These are phyloP conservation scores for Saccharomyces pastorianus DNA, from an alignment of 1,139 yeast species.

Conservation along the genomic window DNA sequence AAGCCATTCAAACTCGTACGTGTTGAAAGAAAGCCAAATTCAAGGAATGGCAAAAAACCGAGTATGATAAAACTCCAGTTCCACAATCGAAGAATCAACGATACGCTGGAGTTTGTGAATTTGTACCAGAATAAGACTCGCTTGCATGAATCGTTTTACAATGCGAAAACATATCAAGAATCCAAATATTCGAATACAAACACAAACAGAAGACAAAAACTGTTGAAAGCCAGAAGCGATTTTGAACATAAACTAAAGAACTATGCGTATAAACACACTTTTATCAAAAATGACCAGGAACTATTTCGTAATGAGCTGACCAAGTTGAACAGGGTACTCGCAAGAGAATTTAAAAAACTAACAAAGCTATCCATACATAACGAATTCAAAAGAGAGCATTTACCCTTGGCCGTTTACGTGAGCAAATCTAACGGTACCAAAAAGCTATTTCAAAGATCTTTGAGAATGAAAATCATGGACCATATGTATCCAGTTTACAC, in stretches of 20 bases:
- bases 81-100: constrained; percentile 25
- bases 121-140: constrained; percentile 8
- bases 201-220: constrained; percentile 3
- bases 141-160: constrained; percentile 1
- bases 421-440: constrained; percentile 15
- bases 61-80: constrained; percentile 20
- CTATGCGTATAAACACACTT: constrained; percentile 18
- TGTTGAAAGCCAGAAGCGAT: constrained; percentile 9
- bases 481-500: constrained; percentile 8
- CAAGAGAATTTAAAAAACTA: constrained; percentile 18
- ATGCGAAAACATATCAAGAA: constrained; percentile 2
- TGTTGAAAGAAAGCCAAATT: constrained; percentile 10
- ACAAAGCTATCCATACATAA: constrained; percentile 19
- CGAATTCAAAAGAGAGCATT: constrained; percentile 11
- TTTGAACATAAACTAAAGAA: constrained; percentile 14
- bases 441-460: constrained; percentile 12
- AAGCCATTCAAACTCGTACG: constrained; percentile 24
- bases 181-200: not conserved
- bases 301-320: constrained; percentile 17
- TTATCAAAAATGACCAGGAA: constrained; percentile 23
- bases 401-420: constrained; percentile 24
- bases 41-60: constrained; percentile 5
- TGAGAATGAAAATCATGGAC: constrained; percentile 14
- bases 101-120: constrained; percentile 22
- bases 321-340: constrained; percentile 16